phyloP scores from a whole-genome alignment of 1,139 yeast genomes.

The Yamadazyma dushanensis region DNA sequence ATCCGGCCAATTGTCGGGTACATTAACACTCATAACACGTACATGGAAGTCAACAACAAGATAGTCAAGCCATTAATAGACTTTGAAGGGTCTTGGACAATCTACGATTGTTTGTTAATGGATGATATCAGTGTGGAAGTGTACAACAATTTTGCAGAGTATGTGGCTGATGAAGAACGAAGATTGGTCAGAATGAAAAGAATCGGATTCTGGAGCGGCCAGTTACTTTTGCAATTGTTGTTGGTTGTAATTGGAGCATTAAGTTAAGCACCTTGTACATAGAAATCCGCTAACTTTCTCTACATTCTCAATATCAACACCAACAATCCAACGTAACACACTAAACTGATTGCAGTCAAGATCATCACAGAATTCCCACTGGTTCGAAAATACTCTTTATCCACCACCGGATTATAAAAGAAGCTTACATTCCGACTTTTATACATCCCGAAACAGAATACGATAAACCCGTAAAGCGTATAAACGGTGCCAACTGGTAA shows the following conservation, averaged over 20 bases:
- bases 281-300: too few species aligned
- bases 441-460: slow-evolving; percentile 49
- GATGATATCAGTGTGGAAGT: slow-evolving; percentile 89
- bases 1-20: slow-evolving; percentile 94
- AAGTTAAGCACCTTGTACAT: slow-evolving; percentile 3
- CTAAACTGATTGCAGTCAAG: slow-evolving; percentile 42
- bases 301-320: slow-evolving; percentile 41
- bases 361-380: slow-evolving; percentile 52
- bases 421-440: slow-evolving; percentile 47
- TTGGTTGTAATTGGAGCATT: slow-evolving; percentile 73
- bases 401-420: slow-evolving; percentile 44
- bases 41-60: slow-evolving; percentile 83
- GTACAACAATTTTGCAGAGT: slow-evolving; percentile 85
- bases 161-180: slow-evolving; percentile 84
- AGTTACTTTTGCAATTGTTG: slow-evolving; percentile 75
- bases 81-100: slow-evolving; percentile 95
- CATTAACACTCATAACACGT: slow-evolving; percentile 85
- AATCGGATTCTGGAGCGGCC: slow-evolving; percentile 93
- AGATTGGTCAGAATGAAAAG: slow-evolving; percentile 70
- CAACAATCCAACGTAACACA: slow-evolving; percentile 46
- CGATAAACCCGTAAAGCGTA: slow-evolving; percentile 50
- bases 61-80: slow-evolving; percentile 78
- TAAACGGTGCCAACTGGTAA: slow-evolving; percentile 54
- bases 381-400: slow-evolving; percentile 45
- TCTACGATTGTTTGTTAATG: slow-evolving; percentile 88